phyloP scores from a whole-genome alignment of 2,329 filamentous ascomycete species.

The Aotearoamyces nothofagi region DNA sequence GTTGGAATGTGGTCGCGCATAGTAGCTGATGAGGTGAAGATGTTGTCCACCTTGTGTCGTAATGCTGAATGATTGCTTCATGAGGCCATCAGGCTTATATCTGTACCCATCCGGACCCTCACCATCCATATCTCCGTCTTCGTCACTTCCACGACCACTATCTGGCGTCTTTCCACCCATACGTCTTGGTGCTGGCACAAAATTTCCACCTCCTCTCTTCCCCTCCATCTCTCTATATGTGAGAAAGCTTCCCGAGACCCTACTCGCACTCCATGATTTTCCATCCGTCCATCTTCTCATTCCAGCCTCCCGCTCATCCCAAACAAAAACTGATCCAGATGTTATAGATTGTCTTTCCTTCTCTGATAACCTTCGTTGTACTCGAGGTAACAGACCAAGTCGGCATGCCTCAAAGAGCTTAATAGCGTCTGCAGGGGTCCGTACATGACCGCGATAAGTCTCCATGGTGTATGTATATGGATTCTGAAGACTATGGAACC shows the following conservation, averaged over 20 bases:
- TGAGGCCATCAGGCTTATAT: conserved; percentile 91
- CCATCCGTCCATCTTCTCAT: conserved; percentile 98
- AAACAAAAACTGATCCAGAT: conserved; percentile 97
- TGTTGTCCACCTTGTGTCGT: conserved; percentile 83
- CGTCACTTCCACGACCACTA: conserved; percentile 66
- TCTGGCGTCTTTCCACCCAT: conserved; percentile 67
- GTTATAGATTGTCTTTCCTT: conserved; percentile 94
- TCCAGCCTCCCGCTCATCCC: conserved; percentile 95
- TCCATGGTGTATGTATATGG: conserved; percentile 75
- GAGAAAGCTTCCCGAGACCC: conserved; percentile 92
- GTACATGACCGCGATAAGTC: conserved; percentile 89
- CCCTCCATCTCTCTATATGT: conserved; percentile 99
- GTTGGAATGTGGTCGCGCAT: conserved; percentile 63
- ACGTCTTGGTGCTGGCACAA: conserved; percentile 38
- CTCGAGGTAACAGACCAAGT: conserved; percentile 74
- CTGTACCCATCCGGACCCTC: conserved; percentile 79
- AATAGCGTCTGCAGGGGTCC: conserved; percentile 92
- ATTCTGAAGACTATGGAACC: too few species aligned
- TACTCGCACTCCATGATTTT: conserved; percentile 96
- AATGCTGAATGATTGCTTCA: conserved; percentile 99
- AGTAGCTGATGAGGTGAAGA: conserved; percentile 95
- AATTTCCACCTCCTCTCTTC: conserved; percentile 70
- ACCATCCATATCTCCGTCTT: conserved; percentile 54
- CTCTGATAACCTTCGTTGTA: conserved; percentile 90
- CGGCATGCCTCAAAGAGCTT: conserved; percentile 97